Evolutionary conservation across 768 basidiomycete species (phyloP).

Genomic region (Russula sp.): DNA sequence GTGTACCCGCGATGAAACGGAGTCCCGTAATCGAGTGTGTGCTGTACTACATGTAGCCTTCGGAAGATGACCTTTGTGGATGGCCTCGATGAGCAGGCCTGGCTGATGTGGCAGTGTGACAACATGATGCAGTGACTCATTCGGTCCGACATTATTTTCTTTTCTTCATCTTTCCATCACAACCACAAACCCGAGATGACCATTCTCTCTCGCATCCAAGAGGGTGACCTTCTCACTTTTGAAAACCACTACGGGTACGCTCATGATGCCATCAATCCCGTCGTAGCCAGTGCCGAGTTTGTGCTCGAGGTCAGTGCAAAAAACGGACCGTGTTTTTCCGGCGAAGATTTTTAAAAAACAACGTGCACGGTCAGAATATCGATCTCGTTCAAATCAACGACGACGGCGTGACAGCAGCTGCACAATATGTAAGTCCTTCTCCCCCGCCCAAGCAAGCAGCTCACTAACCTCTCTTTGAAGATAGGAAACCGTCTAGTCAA

Average conservation of each 20-base stretch:
- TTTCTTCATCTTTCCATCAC: background rate
- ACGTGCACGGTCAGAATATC: slow-evolving; percentile 25
- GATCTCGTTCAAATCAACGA: slow-evolving; percentile 23
- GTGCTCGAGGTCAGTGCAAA: slow-evolving; percentile 15
- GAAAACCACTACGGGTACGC: background rate
- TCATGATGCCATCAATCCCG: slow-evolving; percentile 14
- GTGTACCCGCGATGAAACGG: too few species aligned
- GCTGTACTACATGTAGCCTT: too few species aligned
- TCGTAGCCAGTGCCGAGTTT: slow-evolving; percentile 19
- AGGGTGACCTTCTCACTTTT: slow-evolving; percentile 1
- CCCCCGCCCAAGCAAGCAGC: background rate
- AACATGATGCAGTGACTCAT: background rate
- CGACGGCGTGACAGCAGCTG: slow-evolving; percentile 19
- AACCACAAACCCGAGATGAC: slow-evolving; percentile 9
- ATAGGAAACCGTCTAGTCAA: slow-evolving; percentile 49
- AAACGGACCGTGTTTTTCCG: background rate
- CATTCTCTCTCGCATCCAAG: slow-evolving; percentile 7
- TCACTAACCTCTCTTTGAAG: slow-evolving; percentile 31
- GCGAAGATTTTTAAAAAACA: too few species aligned
- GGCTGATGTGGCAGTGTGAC: background rate
- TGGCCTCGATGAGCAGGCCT: background rate
- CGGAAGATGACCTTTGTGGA: too few species aligned
- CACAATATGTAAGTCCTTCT: slow-evolving; percentile 13
- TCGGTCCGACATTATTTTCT: background rate
- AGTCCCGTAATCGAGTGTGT: background rate